These are phyloP conservation scores for Tothia fuscella DNA, from an alignment of 2,329 filamentous ascomycete genomes.

Conservation along the genomic window DNA sequence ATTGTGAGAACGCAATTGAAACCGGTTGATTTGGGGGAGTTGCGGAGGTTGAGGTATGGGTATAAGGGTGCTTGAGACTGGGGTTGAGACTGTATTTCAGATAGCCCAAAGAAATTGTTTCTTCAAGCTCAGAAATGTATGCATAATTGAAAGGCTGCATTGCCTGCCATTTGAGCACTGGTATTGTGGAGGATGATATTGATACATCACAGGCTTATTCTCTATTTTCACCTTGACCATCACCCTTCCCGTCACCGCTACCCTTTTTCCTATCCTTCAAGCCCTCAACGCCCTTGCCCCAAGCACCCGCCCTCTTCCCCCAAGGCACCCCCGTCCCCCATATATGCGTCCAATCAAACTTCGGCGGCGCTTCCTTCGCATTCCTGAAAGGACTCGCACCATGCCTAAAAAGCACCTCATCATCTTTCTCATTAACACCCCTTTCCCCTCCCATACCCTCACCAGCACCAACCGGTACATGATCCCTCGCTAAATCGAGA, in stretches of 20 bases:
- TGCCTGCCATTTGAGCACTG: too few relatives aligned
- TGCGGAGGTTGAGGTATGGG: slow-evolving; percentile 50
- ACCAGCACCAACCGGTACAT: slow-evolving; percentile 9
- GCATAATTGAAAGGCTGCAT: too few relatives aligned
- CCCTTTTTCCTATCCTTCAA: slow-evolving; percentile 28
- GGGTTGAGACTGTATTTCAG: too few relatives aligned
- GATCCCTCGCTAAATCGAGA: slow-evolving; percentile 6
- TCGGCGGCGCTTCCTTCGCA: slow-evolving; percentile 34
- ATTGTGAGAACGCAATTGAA: slow-evolving; percentile 54
- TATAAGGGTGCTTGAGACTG: slow-evolving; percentile 50
- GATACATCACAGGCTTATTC: too few relatives aligned
- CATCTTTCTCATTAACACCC: slow-evolving; percentile 18
- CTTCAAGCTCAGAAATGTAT: too few relatives aligned
- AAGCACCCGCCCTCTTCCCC: slow-evolving; percentile 41
- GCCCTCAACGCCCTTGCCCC: slow-evolving; percentile 39
- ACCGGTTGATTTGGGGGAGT: slow-evolving; percentile 55
- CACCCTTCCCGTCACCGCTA: slow-evolving; percentile 12
- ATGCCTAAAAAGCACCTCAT: slow-evolving; percentile 29
- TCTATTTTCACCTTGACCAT: too few relatives aligned
- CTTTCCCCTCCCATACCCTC: slow-evolving; percentile 14
- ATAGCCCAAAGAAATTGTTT: too few relatives aligned
- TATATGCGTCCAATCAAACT: slow-evolving; percentile 40
- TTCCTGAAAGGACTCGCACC: slow-evolving; percentile 35
- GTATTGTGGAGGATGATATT: too few relatives aligned
- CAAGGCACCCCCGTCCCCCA: slow-evolving; percentile 43